Conservation (phyloP, 345 rosid genomes). For the Raphanus sativus region DNA sequence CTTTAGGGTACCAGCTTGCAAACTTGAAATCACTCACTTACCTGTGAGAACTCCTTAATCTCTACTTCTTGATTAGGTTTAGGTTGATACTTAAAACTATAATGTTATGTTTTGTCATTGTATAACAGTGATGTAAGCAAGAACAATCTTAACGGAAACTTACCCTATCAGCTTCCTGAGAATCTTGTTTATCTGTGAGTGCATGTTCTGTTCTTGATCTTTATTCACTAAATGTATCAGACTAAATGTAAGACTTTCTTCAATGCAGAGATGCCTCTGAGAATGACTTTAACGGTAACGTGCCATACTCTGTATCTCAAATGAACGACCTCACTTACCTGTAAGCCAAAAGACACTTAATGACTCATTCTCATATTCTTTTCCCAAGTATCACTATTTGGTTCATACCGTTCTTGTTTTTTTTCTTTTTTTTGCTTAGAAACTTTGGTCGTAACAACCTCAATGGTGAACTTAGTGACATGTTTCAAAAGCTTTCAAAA, state of each 20-base stretch:
- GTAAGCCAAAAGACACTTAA: conserved; percentile 47
- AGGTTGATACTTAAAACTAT: conserved; percentile 7
- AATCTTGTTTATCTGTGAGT: conserved; percentile 63
- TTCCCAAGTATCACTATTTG: background rate
- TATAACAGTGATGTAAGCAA: conserved; percentile 79
- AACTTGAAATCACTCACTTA: conserved; percentile 78
- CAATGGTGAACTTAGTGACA: conserved; percentile 76
- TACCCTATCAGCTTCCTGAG: conserved; percentile 96
- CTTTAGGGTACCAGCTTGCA: conserved; percentile 77
- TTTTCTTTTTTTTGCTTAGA: conserved; percentile 41
- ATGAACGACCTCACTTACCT: conserved; percentile 61
- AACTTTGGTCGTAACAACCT: conserved; percentile 69
- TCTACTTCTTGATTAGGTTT: conserved; percentile 22
- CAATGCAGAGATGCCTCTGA: conserved; percentile 77
- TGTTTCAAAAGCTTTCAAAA: conserved; percentile 74
- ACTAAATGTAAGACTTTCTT: background rate
- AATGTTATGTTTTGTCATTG: conserved; percentile 51
- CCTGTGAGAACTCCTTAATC: conserved; percentile 56
- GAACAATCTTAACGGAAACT: conserved; percentile 73
- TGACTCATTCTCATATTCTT: background rate
- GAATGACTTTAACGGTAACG: conserved; percentile 69
- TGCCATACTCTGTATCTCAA: conserved; percentile 87
- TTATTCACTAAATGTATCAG: background rate
- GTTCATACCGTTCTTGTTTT: background rate
- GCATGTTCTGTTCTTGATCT: background rate